Evolutionary conservation across 2,329 filamentous ascomycete species (phyloP).

Genomic region (Fusarium albosuccineum): DNA sequence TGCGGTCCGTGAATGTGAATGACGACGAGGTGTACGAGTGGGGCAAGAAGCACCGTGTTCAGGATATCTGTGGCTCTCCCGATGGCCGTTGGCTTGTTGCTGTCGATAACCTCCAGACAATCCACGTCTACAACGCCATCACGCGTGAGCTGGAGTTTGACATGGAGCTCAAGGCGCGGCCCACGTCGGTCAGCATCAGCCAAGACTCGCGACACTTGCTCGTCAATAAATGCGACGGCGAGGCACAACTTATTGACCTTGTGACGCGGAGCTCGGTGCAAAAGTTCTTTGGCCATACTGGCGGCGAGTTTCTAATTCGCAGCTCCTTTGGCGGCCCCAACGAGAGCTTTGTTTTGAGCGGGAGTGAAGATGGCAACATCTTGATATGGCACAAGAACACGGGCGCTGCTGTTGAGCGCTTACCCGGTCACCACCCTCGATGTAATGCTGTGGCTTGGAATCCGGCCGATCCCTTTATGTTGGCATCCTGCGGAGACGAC

Average conservation of each 20-base stretch:
- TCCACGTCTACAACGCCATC: constrained; percentile 86
- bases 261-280: constrained; percentile 78
- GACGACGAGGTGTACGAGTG: constrained; percentile 75
- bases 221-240: constrained; percentile 82
- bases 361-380: constrained; percentile 84
- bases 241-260: constrained; percentile 84
- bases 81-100: constrained; percentile 86
- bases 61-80: constrained; percentile 85
- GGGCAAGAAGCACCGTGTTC: constrained; percentile 79
- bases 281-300: constrained; percentile 80
- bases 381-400: constrained; percentile 94
- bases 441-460: constrained; percentile 95
- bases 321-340: constrained; percentile 89
- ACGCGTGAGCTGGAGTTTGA: constrained; percentile 82
- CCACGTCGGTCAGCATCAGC: constrained; percentile 86
- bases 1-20: constrained; percentile 78
- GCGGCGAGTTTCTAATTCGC: constrained; percentile 83
- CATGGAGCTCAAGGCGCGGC: constrained; percentile 72
- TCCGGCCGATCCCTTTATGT: constrained; percentile 82
- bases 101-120: constrained; percentile 75
- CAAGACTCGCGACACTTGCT: constrained; percentile 84
- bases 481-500: constrained; percentile 94
- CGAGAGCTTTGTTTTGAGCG: constrained; percentile 91
- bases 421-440: constrained; percentile 80
- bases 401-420: constrained; percentile 78